Evolutionary conservation across 805 yeast genomes (phyloP), one percentile per base, ranked within the genome.

Genomic region (Debaryomyces tyrocola): DNA sequence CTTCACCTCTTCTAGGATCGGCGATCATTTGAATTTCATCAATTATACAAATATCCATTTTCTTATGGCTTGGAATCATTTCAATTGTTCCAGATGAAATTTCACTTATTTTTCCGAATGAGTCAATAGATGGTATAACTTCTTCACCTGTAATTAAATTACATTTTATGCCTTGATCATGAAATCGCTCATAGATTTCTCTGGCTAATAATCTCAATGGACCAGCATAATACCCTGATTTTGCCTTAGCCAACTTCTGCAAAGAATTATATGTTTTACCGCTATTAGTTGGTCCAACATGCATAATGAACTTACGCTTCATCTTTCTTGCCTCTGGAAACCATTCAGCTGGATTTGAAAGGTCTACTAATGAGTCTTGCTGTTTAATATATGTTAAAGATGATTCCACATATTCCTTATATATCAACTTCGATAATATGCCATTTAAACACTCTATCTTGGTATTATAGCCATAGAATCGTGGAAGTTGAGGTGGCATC

Each of bases 11-110:
- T 14, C 69, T 69, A 6, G 71, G 70, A 59, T 91, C 96, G 1
- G 80, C 82, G 55, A 94, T 82, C 98, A 94, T 90, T 64, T 94
- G 99, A 53, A 94, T 92, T 63, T 94, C 99, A 70, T 94, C 99
- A 21, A 94, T 78, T 17, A 94, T 91, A 44, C 94, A 91, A 18
- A 90, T 85, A 54, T 94, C 99, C 75, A 85, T 82, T 33, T 78
- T 75, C 34, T 75, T 78, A 39, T 70, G 71, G 36, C 82, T 53
- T n/a, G 91, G 87, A 15, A 90, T 74, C 98, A 94, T 92, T 60
- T 94, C 99, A 15, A 92, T 85, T 0, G 99, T 94, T 2, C 97
- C 96, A 9, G 94, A 82, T 0, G 92, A 82, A 14, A 90, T 64
- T 1, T 80, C 79, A 6, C 96, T 92, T n/a, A 76, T 72, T 42